These are phyloP conservation scores for Polygonum maritimum DNA, from an alignment of 148 eudicot species.

Conservation along the genomic window DNA sequence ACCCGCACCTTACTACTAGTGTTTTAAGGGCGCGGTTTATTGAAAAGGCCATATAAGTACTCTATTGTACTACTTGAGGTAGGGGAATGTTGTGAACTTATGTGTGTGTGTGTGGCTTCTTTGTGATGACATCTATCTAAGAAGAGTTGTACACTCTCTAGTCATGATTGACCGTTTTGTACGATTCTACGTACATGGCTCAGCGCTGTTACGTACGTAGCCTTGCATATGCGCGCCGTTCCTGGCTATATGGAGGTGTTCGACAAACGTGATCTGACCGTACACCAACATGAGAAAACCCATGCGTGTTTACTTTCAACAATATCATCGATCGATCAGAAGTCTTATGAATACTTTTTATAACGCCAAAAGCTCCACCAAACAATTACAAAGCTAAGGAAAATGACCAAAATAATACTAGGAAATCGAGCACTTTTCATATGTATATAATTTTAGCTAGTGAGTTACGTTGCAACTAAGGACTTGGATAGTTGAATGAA, in stretches of 20 bases:
- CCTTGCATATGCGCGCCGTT: too few species aligned
- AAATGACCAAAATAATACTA: background rate
- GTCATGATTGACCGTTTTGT: too few species aligned
- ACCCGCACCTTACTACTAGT: background rate
- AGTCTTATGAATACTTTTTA: background rate
- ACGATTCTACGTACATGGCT: too few species aligned
- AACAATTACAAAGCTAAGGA: background rate
- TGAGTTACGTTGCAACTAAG: background rate
- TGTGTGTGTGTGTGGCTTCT: background rate
- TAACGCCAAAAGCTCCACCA: background rate
- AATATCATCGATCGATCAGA: too few species aligned
- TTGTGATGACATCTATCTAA: too few species aligned
- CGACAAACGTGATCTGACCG: too few species aligned
- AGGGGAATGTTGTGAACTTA: background rate
- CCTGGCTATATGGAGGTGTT: too few species aligned
- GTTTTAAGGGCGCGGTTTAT: background rate
- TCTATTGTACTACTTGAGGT: background rate
- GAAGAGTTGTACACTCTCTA: too few species aligned
- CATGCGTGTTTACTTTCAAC: too few species aligned
- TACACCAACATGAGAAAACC: too few species aligned
- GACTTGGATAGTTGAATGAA: background rate
- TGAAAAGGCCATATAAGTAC: background rate
- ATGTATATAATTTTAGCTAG: background rate
- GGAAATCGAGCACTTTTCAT: background rate
- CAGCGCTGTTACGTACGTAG: too few species aligned